phyloP scores from a whole-genome alignment of 78 protist species.

The Isochrysis galbana region DNA sequence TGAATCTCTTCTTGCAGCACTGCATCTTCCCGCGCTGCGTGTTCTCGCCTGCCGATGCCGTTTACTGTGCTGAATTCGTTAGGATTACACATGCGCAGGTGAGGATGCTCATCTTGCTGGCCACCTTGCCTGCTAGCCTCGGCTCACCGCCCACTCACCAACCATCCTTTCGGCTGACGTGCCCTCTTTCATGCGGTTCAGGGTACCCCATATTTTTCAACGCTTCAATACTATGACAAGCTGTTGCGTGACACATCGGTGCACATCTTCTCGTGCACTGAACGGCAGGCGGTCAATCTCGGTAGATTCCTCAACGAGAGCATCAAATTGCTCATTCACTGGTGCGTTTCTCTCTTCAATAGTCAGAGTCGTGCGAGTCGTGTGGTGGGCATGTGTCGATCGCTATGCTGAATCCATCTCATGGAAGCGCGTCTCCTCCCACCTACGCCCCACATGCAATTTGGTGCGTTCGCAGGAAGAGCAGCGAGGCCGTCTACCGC shows the following conservation, averaged over 20 bases:
- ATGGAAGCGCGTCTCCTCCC: background rate
- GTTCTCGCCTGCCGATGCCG: conserved; percentile 30
- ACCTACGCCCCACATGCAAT: background rate
- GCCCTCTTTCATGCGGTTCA: too few relatives aligned
- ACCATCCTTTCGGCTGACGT: too few relatives aligned
- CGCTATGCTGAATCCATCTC: background rate
- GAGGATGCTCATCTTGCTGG: too few relatives aligned
- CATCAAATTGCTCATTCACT: background rate
- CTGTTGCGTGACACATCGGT: background rate
- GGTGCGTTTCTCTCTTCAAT: too few relatives aligned
- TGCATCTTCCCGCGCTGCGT: conserved; percentile 44
- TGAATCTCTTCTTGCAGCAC: conserved; percentile 39
- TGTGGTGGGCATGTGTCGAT: too few relatives aligned
- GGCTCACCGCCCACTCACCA: too few relatives aligned
- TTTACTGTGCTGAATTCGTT: background rate
- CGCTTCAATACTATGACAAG: background rate
- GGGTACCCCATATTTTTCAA: background rate
- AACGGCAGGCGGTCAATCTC: conserved; percentile 1
- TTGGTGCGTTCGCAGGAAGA: background rate
- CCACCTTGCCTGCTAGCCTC: too few relatives aligned
- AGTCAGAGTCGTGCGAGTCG: too few relatives aligned
- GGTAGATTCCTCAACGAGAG: background rate
- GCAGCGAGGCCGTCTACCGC: background rate
- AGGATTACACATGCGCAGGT: background rate
- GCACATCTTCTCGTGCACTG: conserved; percentile 29